These are phyloP conservation scores for Magnaporthiopsis poae DNA, from an alignment of 2,329 filamentous ascomycete genomes.

Conservation along the genomic window DNA sequence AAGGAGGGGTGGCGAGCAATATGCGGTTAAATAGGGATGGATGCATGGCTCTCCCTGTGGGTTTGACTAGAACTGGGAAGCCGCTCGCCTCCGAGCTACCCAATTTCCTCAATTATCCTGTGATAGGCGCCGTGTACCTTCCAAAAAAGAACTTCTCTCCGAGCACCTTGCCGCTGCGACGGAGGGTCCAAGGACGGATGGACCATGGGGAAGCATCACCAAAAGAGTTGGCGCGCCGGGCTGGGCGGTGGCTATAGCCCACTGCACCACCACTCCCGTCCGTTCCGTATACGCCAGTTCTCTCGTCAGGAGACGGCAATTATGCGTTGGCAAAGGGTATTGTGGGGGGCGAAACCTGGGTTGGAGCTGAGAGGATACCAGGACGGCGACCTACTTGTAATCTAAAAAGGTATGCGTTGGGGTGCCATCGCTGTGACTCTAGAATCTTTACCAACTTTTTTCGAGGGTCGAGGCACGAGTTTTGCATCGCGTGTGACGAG, in stretches of 20 bases:
- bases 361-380: neutral
- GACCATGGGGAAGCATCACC: neutral
- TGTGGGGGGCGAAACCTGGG: neutral
- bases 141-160: neutral
- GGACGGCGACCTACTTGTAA: neutral
- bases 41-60: neutral
- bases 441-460: neutral
- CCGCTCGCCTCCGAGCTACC: neutral
- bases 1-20: neutral
- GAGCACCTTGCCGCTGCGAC: neutral
- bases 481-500: neutral
- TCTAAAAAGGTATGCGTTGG: neutral
- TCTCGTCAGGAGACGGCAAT: neutral
- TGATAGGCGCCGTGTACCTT: neutral
- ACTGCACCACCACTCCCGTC: too few species aligned
- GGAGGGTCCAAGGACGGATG: too few species aligned
- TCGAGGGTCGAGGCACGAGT: neutral
- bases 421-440: neutral
- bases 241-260: neutral
- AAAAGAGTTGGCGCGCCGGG: neutral
- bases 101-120: neutral
- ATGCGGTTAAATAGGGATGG: conserved; percentile 2
- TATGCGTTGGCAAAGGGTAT: neutral
- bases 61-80: too few species aligned
- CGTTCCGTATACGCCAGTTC: neutral